A percentile compares a stretch with the other conserved stretches of the same genome.
Evolutionary conservation across 176 grass and related monocot genomes (phyloP).

Genomic region (Musa schizocarpa): DNA sequence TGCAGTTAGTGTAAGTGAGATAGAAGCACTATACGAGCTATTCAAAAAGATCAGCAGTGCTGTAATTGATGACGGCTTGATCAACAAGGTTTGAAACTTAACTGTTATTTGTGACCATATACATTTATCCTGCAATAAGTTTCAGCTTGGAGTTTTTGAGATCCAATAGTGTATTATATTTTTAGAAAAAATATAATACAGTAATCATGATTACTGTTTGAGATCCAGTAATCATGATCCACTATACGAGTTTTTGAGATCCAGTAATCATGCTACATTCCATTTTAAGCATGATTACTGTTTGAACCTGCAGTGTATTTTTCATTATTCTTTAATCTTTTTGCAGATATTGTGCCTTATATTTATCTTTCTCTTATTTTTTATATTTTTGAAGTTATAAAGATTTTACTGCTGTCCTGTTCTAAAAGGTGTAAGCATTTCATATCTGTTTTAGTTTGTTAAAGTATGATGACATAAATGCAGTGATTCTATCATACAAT

Average conservation of each 20-base stretch:
- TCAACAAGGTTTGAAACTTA: conserved; percentile 70
- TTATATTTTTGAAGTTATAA: background rate
- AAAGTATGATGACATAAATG: background rate
- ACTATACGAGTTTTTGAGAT: too few relatives aligned
- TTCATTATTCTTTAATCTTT: background rate
- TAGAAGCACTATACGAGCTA: conserved; percentile 80
- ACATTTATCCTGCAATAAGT: background rate
- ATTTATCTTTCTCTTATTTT: background rate
- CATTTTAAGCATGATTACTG: background rate
- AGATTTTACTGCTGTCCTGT: background rate
- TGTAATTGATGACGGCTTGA: conserved; percentile 79
- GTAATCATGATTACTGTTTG: background rate
- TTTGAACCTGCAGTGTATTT: background rate
- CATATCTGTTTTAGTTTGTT: background rate
- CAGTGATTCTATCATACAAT: background rate
- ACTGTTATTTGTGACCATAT: too few relatives aligned
- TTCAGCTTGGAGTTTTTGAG: background rate
- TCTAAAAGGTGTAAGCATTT: background rate
- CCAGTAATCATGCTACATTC: too few relatives aligned
- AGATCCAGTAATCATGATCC: too few relatives aligned
- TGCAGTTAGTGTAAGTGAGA: conserved; percentile 88
- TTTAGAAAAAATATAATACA: too few relatives aligned
- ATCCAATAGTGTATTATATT: background rate
- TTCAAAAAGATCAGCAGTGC: conserved; percentile 98
- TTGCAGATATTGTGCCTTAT: background rate